Base-by-base conservation (phyloP, 257 asterid genomes). In the Ballota nigra region DNA sequence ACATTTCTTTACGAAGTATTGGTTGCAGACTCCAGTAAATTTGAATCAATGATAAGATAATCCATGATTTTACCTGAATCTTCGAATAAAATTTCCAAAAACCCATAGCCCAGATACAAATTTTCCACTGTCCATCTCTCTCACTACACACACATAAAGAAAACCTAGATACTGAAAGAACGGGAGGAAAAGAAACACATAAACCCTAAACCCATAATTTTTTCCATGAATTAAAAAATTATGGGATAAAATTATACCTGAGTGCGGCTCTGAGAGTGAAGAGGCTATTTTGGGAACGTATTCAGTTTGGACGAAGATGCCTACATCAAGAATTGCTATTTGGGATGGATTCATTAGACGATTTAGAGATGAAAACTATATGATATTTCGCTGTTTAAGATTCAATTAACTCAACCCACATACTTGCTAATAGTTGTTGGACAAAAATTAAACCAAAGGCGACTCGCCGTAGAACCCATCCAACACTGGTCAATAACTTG, bases 301-400 rank as follows among this genome's bases (percentile, higher is more conserved):
- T 69, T 87, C 84, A 26, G 84, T 83, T 73, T 58, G 81, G 8
- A 84, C 96, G 51, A 87, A 89, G 63, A 85, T 87, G 33, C 96
- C 96, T 26, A 91, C 91, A 63, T 93, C 96, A 47, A 89, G 78
- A 19, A 89, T 87, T 28, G 96, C 93, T 62, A 89, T 85, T 4
- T 77, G 60, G 2, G 91, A 87, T 4, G 19, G 73, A 75, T 36
- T 66, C 82, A 81, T 81, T n/a, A 43, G n/a, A 45, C 3, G 53
- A 55, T 29, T 34, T 8, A 26, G 26, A n/a, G n/a, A 73, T 16
- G n/a, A n/a, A n/a, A n/a, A n/a, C n/a, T n/a, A n/a, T n/a, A n/a
- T n/a, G 19, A 26, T 5, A 5, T 40, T 0, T 40, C 11, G 4
- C 2, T n/a, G 47, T 22, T 52, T 20, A 49, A 5, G 63, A 51